These are phyloP conservation scores for Termitomyces sp. DNA, from an alignment of 768 basidiomycete species.

Conservation along the genomic window DNA sequence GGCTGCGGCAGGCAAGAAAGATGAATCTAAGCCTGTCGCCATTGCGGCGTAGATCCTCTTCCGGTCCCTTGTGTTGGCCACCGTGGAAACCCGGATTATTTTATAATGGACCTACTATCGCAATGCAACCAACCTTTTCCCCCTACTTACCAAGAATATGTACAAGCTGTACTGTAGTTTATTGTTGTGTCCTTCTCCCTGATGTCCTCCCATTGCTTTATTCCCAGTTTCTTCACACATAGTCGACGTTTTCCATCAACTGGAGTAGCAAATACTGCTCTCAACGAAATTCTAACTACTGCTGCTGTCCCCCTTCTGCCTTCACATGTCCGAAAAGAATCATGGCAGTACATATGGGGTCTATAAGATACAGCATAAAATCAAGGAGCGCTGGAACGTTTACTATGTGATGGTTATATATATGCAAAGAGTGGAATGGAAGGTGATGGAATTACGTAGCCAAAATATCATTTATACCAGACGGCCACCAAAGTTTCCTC, in stretches of 20 bases:
- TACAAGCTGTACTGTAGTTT: conserved; percentile 23
- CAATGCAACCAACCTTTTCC: not conserved
- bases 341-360: too few species aligned
- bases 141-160: conserved; percentile 10
- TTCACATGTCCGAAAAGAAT: too few species aligned
- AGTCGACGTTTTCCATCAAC: conserved; percentile 6
- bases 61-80: not conserved
- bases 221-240: conserved; percentile 6
- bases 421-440: not conserved
- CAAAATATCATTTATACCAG: not conserved
- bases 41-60: conserved; percentile 30
- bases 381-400: too few species aligned
- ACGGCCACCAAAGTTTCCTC: conserved; percentile 17
- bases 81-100: conserved; percentile 1
- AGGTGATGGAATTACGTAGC: not conserved
- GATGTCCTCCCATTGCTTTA: conserved; percentile 10
- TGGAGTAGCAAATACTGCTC: conserved; percentile 10
- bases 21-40: conserved; percentile 45
- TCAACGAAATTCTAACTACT: not conserved
- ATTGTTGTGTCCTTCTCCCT: conserved; percentile 3
- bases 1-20: conserved; percentile 56
- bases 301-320: not conserved
- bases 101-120: not conserved
- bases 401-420: not conserved
- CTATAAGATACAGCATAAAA: not conserved